A percentile compares a stretch with the other conserved stretches of the same genome.
Evolutionary conservation across 2,329 filamentous ascomycete species (phyloP).

Genomic region (Exophiala xenobiotica): DNA sequence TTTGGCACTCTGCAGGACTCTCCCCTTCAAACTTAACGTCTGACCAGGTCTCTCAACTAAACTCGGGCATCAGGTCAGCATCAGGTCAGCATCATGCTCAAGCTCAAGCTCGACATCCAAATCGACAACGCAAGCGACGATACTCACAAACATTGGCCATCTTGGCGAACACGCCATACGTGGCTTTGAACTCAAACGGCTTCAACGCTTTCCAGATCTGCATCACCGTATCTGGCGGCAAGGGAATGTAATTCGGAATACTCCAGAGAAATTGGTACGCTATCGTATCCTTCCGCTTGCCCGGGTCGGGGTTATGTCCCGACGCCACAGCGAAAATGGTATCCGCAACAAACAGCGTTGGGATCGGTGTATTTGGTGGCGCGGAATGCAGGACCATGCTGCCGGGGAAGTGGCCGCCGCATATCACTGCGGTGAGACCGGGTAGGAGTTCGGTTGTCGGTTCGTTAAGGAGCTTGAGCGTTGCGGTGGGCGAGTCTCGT

Average conservation of each 20-base stretch:
- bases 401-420: constrained; percentile 78
- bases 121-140: neutral
- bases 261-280: constrained; percentile 26
- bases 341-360: constrained; percentile 70
- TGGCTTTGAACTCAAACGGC: constrained; percentile 68
- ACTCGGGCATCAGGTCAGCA: constrained; percentile 2
- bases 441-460: constrained; percentile 26
- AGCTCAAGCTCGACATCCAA: neutral
- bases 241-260: constrained; percentile 56
- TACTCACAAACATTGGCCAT: constrained; percentile 26
- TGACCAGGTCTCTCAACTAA: constrained; percentile 62
- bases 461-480: constrained; percentile 36
- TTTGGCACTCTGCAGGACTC: constrained; percentile 73
- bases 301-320: constrained; percentile 57
- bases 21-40: constrained; percentile 57
- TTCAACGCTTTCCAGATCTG: constrained; percentile 69
- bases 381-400: constrained; percentile 57
- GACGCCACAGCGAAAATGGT: constrained; percentile 72
- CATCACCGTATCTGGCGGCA: constrained; percentile 62
- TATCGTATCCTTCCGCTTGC: constrained; percentile 23
- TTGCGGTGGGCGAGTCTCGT: constrained; percentile 39
- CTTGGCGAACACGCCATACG: constrained; percentile 35
- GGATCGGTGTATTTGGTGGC: constrained; percentile 50
- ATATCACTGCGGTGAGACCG: constrained; percentile 63
- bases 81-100: neutral